These are phyloP conservation scores for Dactylellina drechsleri DNA, from an alignment of 2,329 filamentous ascomycete genomes.

Conservation along the genomic window DNA sequence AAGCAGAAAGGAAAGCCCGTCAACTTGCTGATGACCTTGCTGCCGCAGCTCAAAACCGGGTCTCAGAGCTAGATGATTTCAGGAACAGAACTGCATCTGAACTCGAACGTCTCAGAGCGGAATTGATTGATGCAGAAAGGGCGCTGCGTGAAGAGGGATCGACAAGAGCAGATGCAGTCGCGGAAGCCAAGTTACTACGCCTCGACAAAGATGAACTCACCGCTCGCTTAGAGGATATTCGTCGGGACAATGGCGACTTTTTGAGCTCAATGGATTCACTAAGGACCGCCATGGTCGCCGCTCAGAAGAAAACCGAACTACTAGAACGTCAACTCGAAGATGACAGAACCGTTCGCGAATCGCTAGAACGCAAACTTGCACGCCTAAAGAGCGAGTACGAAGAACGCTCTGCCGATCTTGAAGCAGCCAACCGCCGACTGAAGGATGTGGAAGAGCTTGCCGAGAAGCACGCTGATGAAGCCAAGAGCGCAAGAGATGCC, in stretches of 20 bases:
- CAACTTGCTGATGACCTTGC: slow-evolving; percentile 89
- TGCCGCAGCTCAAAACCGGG: slow-evolving; percentile 81
- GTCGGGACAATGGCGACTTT: slow-evolving; percentile 75
- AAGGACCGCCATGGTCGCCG: slow-evolving; percentile 79
- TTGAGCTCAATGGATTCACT: slow-evolving; percentile 77
- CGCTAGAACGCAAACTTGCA: slow-evolving; percentile 78
- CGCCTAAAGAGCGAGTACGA: slow-evolving; percentile 86
- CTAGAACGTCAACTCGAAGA: slow-evolving; percentile 85
- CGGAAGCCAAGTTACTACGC: slow-evolving; percentile 77
- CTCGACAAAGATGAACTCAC: slow-evolving; percentile 86
- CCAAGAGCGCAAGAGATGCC: slow-evolving; percentile 82
- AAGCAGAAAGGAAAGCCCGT: slow-evolving; percentile 81
- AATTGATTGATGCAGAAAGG: slow-evolving; percentile 82
- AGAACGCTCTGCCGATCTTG: slow-evolving; percentile 78
- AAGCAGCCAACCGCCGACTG: slow-evolving; percentile 76
- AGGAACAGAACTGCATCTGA: slow-evolving; percentile 85
- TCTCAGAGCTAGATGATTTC: slow-evolving; percentile 83
- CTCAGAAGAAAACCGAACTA: slow-evolving; percentile 77
- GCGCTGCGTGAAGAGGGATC: slow-evolving; percentile 82
- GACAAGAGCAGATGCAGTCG: slow-evolving; percentile 78
- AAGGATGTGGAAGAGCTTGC: slow-evolving; percentile 88
- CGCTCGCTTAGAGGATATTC: slow-evolving; percentile 73
- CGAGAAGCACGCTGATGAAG: slow-evolving; percentile 87
- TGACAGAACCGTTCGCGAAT: slow-evolving; percentile 79
- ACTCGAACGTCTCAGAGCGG: slow-evolving; percentile 83